A percentile compares a stretch with the other conserved stretches of the same genome.
phyloP scores from a whole-genome alignment of 768 basidiomycete species.

The Tricholoma hemisulphureum region DNA sequence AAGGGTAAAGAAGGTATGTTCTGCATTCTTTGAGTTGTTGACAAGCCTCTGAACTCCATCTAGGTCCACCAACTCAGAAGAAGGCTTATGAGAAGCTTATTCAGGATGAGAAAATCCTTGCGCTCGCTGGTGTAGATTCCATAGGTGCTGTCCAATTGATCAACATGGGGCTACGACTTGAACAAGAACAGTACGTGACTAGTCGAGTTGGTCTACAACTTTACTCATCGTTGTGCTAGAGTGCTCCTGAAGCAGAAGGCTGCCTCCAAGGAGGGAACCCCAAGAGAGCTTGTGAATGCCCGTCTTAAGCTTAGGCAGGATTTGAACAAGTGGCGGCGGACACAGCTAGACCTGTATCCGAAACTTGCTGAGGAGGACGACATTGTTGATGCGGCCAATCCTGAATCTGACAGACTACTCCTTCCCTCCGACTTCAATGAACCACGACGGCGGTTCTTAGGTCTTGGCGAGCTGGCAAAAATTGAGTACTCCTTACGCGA shows the following conservation, averaged over 20 bases:
- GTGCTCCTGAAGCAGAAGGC: neutral
- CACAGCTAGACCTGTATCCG: neutral
- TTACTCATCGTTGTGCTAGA: neutral
- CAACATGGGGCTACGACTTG: conserved; percentile 14
- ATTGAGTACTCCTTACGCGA: conserved; percentile 21
- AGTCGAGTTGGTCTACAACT: too few species aligned
- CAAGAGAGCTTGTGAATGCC: neutral
- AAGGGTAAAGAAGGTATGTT: neutral
- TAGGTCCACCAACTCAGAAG: conserved; percentile 2
- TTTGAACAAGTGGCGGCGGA: conserved; percentile 1
- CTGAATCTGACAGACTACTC: conserved; percentile 13
- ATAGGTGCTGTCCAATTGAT: conserved; percentile 12
- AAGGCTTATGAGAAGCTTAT: conserved; percentile 1
- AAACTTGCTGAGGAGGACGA: conserved; percentile 1
- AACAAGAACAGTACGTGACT: conserved; percentile 13
- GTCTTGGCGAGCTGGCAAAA: conserved; percentile 4
- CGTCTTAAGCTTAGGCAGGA: neutral
- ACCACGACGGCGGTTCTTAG: neutral
- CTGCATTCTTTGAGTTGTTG: neutral
- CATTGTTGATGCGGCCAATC: neutral
- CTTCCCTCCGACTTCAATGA: conserved; percentile 18
- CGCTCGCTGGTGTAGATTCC: neutral
- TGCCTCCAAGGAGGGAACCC: neutral
- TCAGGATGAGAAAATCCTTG: neutral
- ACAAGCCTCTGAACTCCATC: neutral